These are phyloP conservation scores for Macrophomina phaseolina DNA, from an alignment of 2,329 filamentous ascomycete species.

Conservation along the genomic window DNA sequence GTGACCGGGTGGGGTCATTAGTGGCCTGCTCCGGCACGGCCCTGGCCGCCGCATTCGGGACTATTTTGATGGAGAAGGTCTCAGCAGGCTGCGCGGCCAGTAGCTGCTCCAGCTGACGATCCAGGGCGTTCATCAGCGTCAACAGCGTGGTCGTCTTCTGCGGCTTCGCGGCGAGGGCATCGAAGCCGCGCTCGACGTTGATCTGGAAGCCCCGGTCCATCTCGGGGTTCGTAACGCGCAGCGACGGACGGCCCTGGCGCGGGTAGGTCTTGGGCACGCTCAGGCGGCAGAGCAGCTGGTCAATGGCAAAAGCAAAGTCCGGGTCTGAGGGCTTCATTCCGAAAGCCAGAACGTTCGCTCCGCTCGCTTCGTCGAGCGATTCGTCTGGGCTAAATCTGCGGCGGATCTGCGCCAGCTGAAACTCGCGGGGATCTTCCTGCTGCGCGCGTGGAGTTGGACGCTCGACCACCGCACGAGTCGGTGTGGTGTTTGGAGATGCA, in stretches of 20 bases:
- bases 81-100: slow-evolving; percentile 68
- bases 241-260: slow-evolving; percentile 55
- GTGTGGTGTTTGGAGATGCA: slow-evolving; percentile 31
- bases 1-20: background rate
- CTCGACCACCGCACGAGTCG: slow-evolving; percentile 56
- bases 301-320: slow-evolving; percentile 81
- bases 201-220: slow-evolving; percentile 75
- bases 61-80: slow-evolving; percentile 34
- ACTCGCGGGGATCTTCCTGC: slow-evolving; percentile 70
- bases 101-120: slow-evolving; percentile 73
- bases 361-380: slow-evolving; percentile 50
- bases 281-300: slow-evolving; percentile 70
- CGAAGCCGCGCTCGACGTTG: slow-evolving; percentile 79
- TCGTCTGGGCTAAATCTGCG: slow-evolving; percentile 66
- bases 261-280: slow-evolving; percentile 71
- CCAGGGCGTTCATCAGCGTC: slow-evolving; percentile 70
- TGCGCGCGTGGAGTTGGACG: slow-evolving; percentile 72
- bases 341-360: slow-evolving; percentile 66
- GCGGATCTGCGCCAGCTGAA: slow-evolving; percentile 75
- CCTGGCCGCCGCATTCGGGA: slow-evolving; percentile 29
- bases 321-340: slow-evolving; percentile 76
- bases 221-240: slow-evolving; percentile 71
- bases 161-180: slow-evolving; percentile 62
- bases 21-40: slow-evolving; percentile 13
- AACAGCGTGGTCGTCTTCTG: slow-evolving; percentile 62